These are phyloP conservation scores for Sistotremastrum suecicum DNA, from an alignment of 768 basidiomycete genomes.

Conservation along the genomic window DNA sequence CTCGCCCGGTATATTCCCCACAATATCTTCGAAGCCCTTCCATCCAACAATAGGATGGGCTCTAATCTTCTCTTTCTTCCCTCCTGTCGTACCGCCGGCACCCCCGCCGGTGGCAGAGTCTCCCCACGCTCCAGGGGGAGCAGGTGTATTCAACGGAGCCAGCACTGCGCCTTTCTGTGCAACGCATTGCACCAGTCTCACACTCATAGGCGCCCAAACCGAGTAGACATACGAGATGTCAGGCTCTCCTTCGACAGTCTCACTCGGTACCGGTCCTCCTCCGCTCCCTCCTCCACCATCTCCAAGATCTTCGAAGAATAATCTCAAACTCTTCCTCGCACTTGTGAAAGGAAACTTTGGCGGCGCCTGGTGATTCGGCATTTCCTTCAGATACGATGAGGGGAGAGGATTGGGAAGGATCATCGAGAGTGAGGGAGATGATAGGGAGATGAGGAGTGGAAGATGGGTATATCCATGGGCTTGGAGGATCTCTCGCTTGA, in stretches of 20 bases:
- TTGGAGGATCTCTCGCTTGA: constrained; percentile 89
- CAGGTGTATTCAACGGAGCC: not conserved
- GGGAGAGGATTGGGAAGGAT: constrained; percentile 28
- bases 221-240: constrained; percentile 96
- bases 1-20: constrained; percentile 70
- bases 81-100: constrained; percentile 24
- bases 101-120: constrained; percentile 12
- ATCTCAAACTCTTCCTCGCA: constrained; percentile 71
- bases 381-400: constrained; percentile 14
- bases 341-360: constrained; percentile 58
- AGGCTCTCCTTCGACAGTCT: constrained; percentile 36
- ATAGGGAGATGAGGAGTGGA: constrained; percentile 51
- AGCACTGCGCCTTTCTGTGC: constrained; percentile 85
- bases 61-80: constrained; percentile 37
- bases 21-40: constrained; percentile 92
- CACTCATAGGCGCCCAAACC: constrained; percentile 87
- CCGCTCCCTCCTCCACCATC: constrained; percentile 47
- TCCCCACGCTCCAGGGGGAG: no score
- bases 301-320: constrained; percentile 86
- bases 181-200: constrained; percentile 85
- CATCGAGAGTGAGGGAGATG: constrained; percentile 50
- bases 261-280: not conserved
- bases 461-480: constrained; percentile 58
- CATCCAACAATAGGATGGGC: constrained; percentile 92
- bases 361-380: constrained; percentile 35